Conservation (phyloP, 805 yeast genomes). For the Metschnikowia koreensis region DNA sequence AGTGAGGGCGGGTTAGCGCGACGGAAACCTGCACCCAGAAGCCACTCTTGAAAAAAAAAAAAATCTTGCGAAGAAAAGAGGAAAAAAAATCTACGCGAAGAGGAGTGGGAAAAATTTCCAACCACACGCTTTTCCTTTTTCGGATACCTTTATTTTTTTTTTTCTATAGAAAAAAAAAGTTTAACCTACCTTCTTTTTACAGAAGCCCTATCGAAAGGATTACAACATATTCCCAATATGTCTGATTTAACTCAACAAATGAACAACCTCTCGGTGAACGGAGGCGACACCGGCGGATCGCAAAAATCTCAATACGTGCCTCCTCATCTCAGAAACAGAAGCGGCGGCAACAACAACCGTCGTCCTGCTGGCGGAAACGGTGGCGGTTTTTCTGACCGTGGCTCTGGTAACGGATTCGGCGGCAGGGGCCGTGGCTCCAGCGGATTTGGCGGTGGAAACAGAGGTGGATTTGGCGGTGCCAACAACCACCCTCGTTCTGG, state of each 20-base stretch:
- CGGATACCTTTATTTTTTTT: background rate
- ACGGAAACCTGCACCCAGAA: background rate
- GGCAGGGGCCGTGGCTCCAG: slow-evolving; percentile 12
- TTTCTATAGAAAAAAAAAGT: background rate
- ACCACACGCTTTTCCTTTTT: slow-evolving; percentile 7
- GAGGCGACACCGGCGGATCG: slow-evolving; percentile 26
- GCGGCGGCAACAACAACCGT: slow-evolving; percentile 31
- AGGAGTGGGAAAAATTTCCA: slow-evolving; percentile 1
- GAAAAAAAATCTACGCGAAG: background rate
- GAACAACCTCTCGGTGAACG: slow-evolving; percentile 53
- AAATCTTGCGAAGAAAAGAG: background rate
- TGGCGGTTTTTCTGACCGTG: slow-evolving; percentile 28
- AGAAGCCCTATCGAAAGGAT: background rate
- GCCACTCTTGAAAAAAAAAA: background rate
- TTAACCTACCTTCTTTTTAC: background rate
- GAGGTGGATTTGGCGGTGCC: slow-evolving; percentile 31
- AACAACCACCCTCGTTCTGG: slow-evolving; percentile 44
- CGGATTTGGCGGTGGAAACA: slow-evolving; percentile 28
- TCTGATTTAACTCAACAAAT: slow-evolving; percentile 57
- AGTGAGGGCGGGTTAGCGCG: background rate
- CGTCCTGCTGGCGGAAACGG: slow-evolving; percentile 22
- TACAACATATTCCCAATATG: slow-evolving; percentile 36
- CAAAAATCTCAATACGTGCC: slow-evolving; percentile 27
- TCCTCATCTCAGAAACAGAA: slow-evolving; percentile 35
- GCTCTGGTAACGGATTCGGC: slow-evolving; percentile 7